phyloP scores from a whole-genome alignment of 305 asterid genomes.

The Rubia tinctorum region DNA sequence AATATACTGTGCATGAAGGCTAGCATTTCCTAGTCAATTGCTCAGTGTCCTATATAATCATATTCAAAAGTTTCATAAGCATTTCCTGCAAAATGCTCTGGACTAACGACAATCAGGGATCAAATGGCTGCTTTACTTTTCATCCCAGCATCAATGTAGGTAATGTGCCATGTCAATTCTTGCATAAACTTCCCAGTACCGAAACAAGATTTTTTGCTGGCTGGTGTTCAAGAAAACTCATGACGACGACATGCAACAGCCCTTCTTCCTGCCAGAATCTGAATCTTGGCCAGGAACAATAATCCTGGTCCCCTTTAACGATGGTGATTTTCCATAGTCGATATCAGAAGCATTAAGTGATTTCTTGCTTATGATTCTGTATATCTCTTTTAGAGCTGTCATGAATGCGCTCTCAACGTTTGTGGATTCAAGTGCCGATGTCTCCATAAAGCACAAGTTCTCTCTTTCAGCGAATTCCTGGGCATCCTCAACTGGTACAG shows the following conservation, averaged over 20 bases:
- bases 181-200: background rate
- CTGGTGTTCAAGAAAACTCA: background rate
- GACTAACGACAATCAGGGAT: background rate
- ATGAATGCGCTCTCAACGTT: conserved; percentile 63
- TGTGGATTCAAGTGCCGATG: conserved; percentile 73
- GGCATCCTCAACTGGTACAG: conserved; percentile 75
- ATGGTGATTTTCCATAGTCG: conserved; percentile 34
- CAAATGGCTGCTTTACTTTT: background rate
- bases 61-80: too few species aligned
- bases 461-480: conserved; percentile 83
- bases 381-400: conserved; percentile 51
- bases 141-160: background rate
- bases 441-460: conserved; percentile 72
- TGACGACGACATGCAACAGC: conserved; percentile 45
- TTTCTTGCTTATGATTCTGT: conserved; percentile 58
- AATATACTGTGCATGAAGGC: background rate
- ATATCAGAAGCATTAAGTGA: conserved; percentile 32
- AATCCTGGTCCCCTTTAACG: conserved; percentile 60
- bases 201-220: background rate
- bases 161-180: background rate
- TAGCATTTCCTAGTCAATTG: background rate
- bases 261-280: conserved; percentile 37
- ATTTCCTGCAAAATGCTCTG: too few species aligned
- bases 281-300: conserved; percentile 38
- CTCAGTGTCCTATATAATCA: background rate